Base-by-base conservation (phyloP, 2,329 filamentous ascomycete species). In the Arthrobotrys megalospora region DNA sequence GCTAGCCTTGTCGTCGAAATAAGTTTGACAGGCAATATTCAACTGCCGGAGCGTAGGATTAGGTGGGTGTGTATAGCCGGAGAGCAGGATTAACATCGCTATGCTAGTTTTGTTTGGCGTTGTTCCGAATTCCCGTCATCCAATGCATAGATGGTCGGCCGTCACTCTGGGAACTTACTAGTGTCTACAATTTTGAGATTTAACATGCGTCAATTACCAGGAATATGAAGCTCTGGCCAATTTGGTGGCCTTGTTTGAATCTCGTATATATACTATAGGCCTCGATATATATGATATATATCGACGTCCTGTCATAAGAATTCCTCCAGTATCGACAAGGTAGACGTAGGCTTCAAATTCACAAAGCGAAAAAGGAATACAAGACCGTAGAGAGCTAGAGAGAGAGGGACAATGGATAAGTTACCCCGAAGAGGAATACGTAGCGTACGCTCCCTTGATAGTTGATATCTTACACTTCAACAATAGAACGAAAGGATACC, bases 391-490 rank as follows among this genome's bases (percentile, higher is more conserved):
- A 60, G 7, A 28, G 14, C 24, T 2, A 28, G 24, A 5, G 5
- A 28, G 5, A 28, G 16, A 43, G 10, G n/a, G n/a, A n/a, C n/a
- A 43, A 43, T 28, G 36, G 36, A 43, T 43, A 60, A 43, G 10
- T 43, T 55, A 84, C 84, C 62, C 81, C 80, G 83, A 84, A 72
- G 82, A 80, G 16, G 7, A 36, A 21, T 60, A 14, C 36, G 21
- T 36, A 38, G 10, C 14, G n/a, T 36, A 38, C 7, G n/a, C 45
- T 19, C n/a, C 36, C 21, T 2, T 14, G 52, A 24, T 19, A 5
- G 21, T 24, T 41, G 48, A 52, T 70, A 58, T 50, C 24, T 48
- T 50, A 62, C 45, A 58, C 34, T 19, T 6, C 16, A 7, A 60
- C 28, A 8, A 41, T 19, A n/a, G 47, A 45, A 41, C 24, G 14